phyloP scores from a whole-genome alignment of 2,329 filamentous ascomycete genomes.

The Drechslerella stenobrocha region DNA sequence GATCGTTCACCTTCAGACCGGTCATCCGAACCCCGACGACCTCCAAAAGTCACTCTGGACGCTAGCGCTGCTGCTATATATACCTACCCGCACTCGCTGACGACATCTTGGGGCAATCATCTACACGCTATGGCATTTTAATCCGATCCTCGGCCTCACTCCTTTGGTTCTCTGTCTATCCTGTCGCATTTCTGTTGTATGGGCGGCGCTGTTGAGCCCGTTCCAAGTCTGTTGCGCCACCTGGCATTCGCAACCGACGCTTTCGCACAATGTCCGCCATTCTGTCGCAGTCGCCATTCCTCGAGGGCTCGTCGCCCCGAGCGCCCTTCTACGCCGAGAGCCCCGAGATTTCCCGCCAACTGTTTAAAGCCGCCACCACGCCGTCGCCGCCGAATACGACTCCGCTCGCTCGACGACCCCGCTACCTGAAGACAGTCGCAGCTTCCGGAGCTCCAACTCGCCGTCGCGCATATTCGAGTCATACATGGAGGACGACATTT shows the following conservation, averaged over 20 bases:
- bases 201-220: neutral
- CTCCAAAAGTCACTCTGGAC: no score
- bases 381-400: conserved; percentile 33
- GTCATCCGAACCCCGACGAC: neutral
- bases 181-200: neutral
- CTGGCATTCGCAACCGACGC: neutral
- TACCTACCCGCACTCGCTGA: neutral
- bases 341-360: conserved; percentile 34
- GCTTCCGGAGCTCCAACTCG: conserved; percentile 14
- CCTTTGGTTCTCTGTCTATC: neutral
- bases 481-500: conserved; percentile 18
- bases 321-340: conserved; percentile 42
- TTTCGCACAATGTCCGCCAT: conserved; percentile 29
- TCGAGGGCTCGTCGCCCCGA: conserved; percentile 23
- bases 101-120: conserved; percentile 1
- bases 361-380: conserved; percentile 40
- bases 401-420: conserved; percentile 25
- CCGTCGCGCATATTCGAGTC: conserved; percentile 17
- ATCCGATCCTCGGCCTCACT: neutral
- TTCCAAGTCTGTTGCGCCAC: neutral
- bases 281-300: conserved; percentile 20
- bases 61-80: neutral
- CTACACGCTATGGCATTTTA: no score
- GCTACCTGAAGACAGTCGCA: conserved; percentile 28
- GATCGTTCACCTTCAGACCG: neutral